These are phyloP conservation scores for Aspergillus coremiiformis DNA, from an alignment of 495 filamentous ascomycete species.

Conservation along the genomic window DNA sequence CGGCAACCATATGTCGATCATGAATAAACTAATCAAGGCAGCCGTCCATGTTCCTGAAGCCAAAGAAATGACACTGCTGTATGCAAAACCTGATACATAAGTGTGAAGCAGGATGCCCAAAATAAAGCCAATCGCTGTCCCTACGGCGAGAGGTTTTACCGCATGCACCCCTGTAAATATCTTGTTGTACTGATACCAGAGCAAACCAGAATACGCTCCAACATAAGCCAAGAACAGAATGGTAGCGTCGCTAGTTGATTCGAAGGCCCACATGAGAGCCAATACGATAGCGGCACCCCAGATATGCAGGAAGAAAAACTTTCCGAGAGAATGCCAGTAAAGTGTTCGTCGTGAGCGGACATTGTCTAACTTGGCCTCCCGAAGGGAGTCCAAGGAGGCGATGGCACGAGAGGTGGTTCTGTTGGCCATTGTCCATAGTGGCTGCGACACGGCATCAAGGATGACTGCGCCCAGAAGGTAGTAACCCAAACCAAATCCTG, in stretches of 20 bases:
- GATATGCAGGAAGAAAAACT: constrained; percentile 48
- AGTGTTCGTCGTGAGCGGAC: constrained; percentile 41
- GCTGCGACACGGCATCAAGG: constrained; percentile 50
- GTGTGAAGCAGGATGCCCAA: constrained; percentile 38
- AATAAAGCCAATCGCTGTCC: constrained; percentile 40
- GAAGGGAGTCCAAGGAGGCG: constrained; percentile 29
- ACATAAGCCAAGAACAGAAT: constrained; percentile 48
- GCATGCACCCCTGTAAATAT: constrained; percentile 51
- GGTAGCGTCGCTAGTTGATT: constrained; percentile 31
- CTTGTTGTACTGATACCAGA: constrained; percentile 56
- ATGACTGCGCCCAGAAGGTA: constrained; percentile 53
- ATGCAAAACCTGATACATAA: constrained; percentile 30
- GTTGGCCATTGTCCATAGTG: constrained; percentile 44
- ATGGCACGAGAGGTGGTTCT: constrained; percentile 25
- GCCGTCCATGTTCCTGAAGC: constrained; percentile 47
- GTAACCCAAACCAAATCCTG: constrained; percentile 53
- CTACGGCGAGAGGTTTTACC: constrained; percentile 42
- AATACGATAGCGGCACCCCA: constrained; percentile 48
- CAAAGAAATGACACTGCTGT: constrained; percentile 44
- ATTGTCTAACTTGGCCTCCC: constrained; percentile 37
- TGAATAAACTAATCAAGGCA: constrained; percentile 6
- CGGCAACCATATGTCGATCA: background rate
- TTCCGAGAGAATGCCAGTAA: constrained; percentile 46
- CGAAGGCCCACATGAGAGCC: constrained; percentile 50
- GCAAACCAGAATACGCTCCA: constrained; percentile 48